phyloP scores from a whole-genome alignment of 768 basidiomycete genomes.

The Russula compacta region DNA sequence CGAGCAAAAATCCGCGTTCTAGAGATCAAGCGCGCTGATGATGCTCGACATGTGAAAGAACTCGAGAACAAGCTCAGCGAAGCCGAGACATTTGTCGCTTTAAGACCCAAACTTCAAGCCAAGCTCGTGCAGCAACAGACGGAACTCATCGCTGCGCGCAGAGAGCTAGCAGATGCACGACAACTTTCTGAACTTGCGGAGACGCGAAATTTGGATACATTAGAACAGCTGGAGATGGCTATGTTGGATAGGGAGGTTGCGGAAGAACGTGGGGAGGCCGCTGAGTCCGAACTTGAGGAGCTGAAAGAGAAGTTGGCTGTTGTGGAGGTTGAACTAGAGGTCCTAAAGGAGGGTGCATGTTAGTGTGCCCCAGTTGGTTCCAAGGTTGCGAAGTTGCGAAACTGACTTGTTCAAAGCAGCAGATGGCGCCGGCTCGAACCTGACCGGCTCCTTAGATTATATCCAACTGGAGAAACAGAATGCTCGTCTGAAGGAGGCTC shows the following conservation, averaged over 20 bases:
- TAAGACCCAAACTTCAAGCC: conserved; percentile 85
- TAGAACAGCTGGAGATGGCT: conserved; percentile 90
- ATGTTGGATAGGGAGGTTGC: conserved; percentile 96
- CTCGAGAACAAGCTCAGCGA: conserved; percentile 80
- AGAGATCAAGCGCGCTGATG: conserved; percentile 81
- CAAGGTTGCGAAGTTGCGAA: background rate
- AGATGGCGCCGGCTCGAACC: conserved; percentile 26
- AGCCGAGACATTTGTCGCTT: conserved; percentile 71
- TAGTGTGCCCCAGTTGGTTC: background rate
- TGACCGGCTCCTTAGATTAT: conserved; percentile 55
- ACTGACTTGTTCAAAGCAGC: conserved; percentile 21
- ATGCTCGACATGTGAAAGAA: conserved; percentile 72
- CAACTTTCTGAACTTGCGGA: conserved; percentile 69
- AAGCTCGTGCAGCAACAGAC: conserved; percentile 76
- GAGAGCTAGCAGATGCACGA: conserved; percentile 67
- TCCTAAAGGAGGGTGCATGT: conserved; percentile 53
- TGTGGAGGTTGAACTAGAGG: conserved; percentile 74
- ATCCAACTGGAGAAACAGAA: conserved; percentile 96
- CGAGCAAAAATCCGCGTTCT: conserved; percentile 76
- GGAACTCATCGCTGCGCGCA: conserved; percentile 65
- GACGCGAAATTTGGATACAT: conserved; percentile 59
- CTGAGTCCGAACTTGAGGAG: conserved; percentile 70
- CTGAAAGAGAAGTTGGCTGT: conserved; percentile 70
- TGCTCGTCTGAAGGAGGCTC: conserved; percentile 88
- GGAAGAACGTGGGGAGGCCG: conserved; percentile 81